Evolutionary conservation across 2,329 filamentous ascomycete genomes (phyloP), one percentile per base, ranked within the genome.

Genomic region (Chaetomium strumarium): DNA sequence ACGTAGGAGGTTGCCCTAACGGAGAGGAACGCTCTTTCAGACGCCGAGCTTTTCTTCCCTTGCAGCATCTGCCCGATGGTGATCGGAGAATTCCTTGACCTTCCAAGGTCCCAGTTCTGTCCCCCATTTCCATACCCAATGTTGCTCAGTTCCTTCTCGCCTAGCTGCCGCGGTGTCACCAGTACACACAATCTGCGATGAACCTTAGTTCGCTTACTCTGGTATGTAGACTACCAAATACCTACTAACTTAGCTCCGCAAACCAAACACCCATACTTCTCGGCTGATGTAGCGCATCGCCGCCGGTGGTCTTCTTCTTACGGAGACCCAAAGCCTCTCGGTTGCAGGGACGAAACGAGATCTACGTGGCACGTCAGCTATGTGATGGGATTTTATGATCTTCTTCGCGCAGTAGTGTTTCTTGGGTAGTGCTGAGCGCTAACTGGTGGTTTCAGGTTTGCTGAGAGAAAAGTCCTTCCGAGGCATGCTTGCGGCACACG

Each of bases 171-270:
- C 37, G 5, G 51, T 53, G 29, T 47, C 30, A 53, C 51, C 46
- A 41, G 30, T 12, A 42, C 46, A 53, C 51, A 53, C 34, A 30
- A 49, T 53, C 41, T 49, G 46, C 51, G 42, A 16, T n/a, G 14
- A 47, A 48, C 44, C 45, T 48, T 48, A 52, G n/a, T 40, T 48
- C 17, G 33, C 41, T 37, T 46, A 24, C 40, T 37, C 34, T 17
- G 17, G 14, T 24, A 19, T 30, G 2, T 29, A n/a, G 19, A 9
- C 17, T 19, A 14, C 24, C 24, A 24, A 7, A 7, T 20, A 14
- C 24, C 24, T 4, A 7, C 4, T 20, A 31, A 31, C 6, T 24
- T 17, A 7, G 3, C 3, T 7, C 2, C 37, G n/a, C n/a, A 11
- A 3, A 16, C 34, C 17, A 11, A 38, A 20, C 19, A 30, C 5